Percentiles rank a stretch among this genome's conserved stretches.
Conservation (phyloP, 352 stramenopile species). For the Thalassiosira oceanica region DNA sequence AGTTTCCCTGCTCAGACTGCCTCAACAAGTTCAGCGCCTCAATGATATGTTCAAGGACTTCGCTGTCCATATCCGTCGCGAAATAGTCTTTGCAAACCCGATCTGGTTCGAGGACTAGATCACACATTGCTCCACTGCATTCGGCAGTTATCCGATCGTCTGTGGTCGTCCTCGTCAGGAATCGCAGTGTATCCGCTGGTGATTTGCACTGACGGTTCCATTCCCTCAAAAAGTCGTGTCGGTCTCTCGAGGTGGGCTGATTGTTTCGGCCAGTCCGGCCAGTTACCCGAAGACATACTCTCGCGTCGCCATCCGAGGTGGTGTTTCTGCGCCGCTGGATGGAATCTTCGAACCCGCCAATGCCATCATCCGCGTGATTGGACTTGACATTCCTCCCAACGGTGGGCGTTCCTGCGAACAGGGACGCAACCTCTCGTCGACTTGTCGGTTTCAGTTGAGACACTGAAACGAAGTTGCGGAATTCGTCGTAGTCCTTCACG, state of each 20-base stretch:
- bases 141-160: neutral
- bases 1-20: neutral
- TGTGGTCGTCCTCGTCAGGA: slow-evolving; percentile 15
- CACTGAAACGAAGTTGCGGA: slow-evolving; percentile 37
- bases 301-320: too few species aligned
- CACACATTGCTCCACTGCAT: too few species aligned
- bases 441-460: slow-evolving; percentile 44
- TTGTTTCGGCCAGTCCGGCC: too few species aligned
- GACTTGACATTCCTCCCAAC: neutral
- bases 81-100: slow-evolving; percentile 29
- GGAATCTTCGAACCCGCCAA: slow-evolving; percentile 11
- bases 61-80: slow-evolving; percentile 29
- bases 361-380: neutral
- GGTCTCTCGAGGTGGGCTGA: slow-evolving; percentile 30
- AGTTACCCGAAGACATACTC: too few species aligned
- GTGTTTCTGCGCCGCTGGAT: slow-evolving; percentile 18
- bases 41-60: slow-evolving; percentile 34
- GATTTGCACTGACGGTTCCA: slow-evolving; percentile 26
- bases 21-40: slow-evolving; percentile 21
- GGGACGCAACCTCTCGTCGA: slow-evolving; percentile 21
- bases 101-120: slow-evolving; percentile 17
- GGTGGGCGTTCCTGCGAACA: slow-evolving; percentile 16
- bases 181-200: slow-evolving; percentile 16
- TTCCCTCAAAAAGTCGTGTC: slow-evolving; percentile 28
- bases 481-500: slow-evolving; percentile 41